A percentile compares a stretch with the other conserved stretches of the same genome.
Conservation (phyloP, 1,139 yeast species). For the Candida mesenterica region DNA sequence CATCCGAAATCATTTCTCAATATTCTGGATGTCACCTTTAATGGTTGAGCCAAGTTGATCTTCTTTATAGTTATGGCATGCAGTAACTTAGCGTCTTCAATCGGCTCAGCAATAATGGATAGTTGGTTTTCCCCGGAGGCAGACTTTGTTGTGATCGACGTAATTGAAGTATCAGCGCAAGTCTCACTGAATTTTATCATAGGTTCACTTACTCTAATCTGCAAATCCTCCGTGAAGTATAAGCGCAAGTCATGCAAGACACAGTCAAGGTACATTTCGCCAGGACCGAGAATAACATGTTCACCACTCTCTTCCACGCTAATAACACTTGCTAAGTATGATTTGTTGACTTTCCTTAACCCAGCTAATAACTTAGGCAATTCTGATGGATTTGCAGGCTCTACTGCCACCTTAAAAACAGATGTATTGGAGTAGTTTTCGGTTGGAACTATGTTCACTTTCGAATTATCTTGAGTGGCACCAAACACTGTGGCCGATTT, state of each 20-base stretch:
- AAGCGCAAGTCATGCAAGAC: conserved; percentile 72
- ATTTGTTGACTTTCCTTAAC: conserved; percentile 56
- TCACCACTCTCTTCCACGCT: conserved; percentile 90
- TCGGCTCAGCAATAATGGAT: conserved; percentile 78
- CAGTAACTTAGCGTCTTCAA: conserved; percentile 49
- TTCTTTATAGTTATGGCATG: conserved; percentile 57
- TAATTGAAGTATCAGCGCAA: conserved; percentile 61
- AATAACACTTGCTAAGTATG: conserved; percentile 64
- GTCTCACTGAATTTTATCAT: conserved; percentile 81
- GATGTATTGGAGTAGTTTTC: conserved; percentile 28
- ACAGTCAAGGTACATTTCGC: conserved; percentile 88
- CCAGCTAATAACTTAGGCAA: conserved; percentile 71
- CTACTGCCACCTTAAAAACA: conserved; percentile 78
- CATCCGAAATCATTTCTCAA: conserved; percentile 64
- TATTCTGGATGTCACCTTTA: conserved; percentile 47
- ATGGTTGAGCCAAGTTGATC: conserved; percentile 37
- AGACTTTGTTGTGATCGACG: conserved; percentile 61
- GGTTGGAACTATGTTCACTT: conserved; percentile 1
- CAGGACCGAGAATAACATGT: conserved; percentile 75
- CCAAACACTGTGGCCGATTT: conserved; percentile 46
- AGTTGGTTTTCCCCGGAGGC: conserved; percentile 55
- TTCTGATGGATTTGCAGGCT: conserved; percentile 78
- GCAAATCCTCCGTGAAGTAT: conserved; percentile 56
- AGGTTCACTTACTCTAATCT: conserved; percentile 83
- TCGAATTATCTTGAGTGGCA: conserved; percentile 11